Evolutionary conservation across 2,329 filamentous ascomycete species (phyloP), one percentile per base, ranked within the genome.

Genomic region (Cladophialophora chaetospira): DNA sequence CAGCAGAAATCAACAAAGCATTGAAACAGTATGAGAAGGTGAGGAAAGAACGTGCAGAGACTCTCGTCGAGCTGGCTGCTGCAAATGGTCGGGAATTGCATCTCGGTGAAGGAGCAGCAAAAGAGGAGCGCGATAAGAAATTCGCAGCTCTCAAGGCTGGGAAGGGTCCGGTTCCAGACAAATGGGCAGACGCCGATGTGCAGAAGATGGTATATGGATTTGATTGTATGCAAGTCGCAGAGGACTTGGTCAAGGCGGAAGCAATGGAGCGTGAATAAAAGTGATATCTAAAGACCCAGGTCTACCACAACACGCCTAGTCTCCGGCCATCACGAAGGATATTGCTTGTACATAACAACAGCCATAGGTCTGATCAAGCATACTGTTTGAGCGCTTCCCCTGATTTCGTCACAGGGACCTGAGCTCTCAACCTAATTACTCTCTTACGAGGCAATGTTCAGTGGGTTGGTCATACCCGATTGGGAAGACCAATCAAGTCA

Each of bases 141-240:
- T 85, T 85, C 68, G 79, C 77, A 53, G 79, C 79, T 51, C 75
- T 81, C 59, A 77, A 75, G 61, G 67, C 74, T 63, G 77, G 77
- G 1, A 77, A 75, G 17, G 72, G 73, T 6, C 73, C 73, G 8
- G 77, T 85, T 26, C 82, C 83, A 9, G 85, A 88, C 72, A 88
- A 87, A 73, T 88, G 86, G 86, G 84, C 84, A 2, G 86, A 86
- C 69, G 83, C 84, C 8, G 85, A 88, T 65, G 83, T 88, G 38
- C 85, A 88, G 71, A 78, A 80, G 70, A 81, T 82, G 77, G 82
- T 88, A 58, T 88, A 88, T 70, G 79, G 80, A 9, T 78, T 85
- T 66, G 84, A 88, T 70, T 85, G 83, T 66, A 76, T 82, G 47
- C 71, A 76, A 65, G 79, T 83, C 53, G 78, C 83, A 0, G 70